A percentile compares a stretch with the other conserved stretches of the same genome.
Conservation (phyloP, 2,329 filamentous ascomycete genomes). For the Exophiala sp. region DNA sequence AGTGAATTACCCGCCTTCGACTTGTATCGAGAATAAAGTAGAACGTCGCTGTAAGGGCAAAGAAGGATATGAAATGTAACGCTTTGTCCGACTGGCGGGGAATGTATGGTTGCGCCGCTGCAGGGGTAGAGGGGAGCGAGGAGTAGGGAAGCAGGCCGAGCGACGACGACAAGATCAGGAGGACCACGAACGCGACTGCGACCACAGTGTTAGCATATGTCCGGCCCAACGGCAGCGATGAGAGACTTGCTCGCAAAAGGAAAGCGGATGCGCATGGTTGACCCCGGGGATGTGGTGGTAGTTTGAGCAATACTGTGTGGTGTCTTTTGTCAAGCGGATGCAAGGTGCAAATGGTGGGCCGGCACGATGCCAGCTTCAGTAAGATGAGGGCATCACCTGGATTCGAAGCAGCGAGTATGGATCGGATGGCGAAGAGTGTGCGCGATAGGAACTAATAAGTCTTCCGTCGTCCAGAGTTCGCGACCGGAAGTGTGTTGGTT, state of each 20-base stretch:
- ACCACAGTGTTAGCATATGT: constrained; percentile 14
- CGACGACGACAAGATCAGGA: constrained; percentile 71
- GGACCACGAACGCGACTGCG: constrained; percentile 58
- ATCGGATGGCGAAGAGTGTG: background rate
- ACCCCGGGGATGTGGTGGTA: background rate
- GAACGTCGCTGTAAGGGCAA: constrained; percentile 74
- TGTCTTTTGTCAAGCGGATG: background rate
- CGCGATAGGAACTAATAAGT: too few relatives aligned
- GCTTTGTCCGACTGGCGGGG: constrained; percentile 78
- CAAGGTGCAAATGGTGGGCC: background rate
- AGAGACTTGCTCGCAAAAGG: constrained; percentile 71
- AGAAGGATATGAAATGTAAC: constrained; percentile 82
- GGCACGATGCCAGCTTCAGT: constrained; percentile 12
- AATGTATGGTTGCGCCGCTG: constrained; percentile 37
- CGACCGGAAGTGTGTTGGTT: too few relatives aligned
- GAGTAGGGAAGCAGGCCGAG: constrained; percentile 62
- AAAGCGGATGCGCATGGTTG: constrained; percentile 72
- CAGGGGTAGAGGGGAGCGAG: constrained; percentile 30
- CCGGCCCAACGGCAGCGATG: background rate
- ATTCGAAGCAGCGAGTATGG: background rate
- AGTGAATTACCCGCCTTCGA: constrained; percentile 74
- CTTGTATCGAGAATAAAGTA: constrained; percentile 96
- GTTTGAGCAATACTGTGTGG: background rate
- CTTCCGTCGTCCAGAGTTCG: too few relatives aligned
- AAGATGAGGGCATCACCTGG: constrained; percentile 4